Conservation (phyloP, 2,329 filamentous ascomycete species). For the Sporothrix brunneoviolacea region DNA sequence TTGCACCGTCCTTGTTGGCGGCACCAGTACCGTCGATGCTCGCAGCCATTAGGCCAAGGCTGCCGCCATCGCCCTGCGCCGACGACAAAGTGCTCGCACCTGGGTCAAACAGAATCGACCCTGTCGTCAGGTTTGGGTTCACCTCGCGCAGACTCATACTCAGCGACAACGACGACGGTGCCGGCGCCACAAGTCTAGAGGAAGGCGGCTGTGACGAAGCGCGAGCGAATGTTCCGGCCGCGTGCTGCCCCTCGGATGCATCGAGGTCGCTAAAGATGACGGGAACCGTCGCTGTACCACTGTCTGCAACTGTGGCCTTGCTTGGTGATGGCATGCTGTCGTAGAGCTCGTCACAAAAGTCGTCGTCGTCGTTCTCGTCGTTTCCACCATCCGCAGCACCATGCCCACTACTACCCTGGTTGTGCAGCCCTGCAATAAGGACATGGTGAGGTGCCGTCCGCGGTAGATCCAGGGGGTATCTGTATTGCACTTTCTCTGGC, state of each 20-base stretch:
- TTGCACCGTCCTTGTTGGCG: not conserved
- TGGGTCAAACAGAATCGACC: slow-evolving; percentile 35
- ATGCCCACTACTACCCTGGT: not conserved
- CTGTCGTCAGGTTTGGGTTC: slow-evolving; percentile 40
- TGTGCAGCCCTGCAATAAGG: slow-evolving; percentile 33
- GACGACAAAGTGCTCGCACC: slow-evolving; percentile 35
- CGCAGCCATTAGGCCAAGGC: not conserved
- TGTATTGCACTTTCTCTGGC: slow-evolving; percentile 72
- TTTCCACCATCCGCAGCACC: not conserved
- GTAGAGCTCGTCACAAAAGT: slow-evolving; percentile 6
- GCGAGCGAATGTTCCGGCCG: not conserved
- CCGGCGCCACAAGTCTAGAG: not conserved
- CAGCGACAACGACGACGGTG: slow-evolving; percentile 17
- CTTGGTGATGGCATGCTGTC: slow-evolving; percentile 24
- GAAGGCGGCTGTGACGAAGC: slow-evolving; percentile 7
- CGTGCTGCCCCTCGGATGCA: slow-evolving; percentile 8
- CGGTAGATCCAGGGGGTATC: slow-evolving; percentile 73
- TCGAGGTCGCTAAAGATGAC: slow-evolving; percentile 21
- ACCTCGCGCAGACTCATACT: slow-evolving; percentile 48
- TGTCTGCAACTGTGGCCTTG: slow-evolving; percentile 21
- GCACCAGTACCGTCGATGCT: not conserved
- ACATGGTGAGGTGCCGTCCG: slow-evolving; percentile 53
- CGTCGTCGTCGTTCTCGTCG: not conserved
- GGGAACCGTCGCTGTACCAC: slow-evolving; percentile 9
- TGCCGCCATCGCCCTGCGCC: not conserved